Percentiles rank a stretch among this genome's conserved stretches.
phyloP scores from a whole-genome alignment of 495 filamentous ascomycete species.

The Penicillium antarcticum region DNA sequence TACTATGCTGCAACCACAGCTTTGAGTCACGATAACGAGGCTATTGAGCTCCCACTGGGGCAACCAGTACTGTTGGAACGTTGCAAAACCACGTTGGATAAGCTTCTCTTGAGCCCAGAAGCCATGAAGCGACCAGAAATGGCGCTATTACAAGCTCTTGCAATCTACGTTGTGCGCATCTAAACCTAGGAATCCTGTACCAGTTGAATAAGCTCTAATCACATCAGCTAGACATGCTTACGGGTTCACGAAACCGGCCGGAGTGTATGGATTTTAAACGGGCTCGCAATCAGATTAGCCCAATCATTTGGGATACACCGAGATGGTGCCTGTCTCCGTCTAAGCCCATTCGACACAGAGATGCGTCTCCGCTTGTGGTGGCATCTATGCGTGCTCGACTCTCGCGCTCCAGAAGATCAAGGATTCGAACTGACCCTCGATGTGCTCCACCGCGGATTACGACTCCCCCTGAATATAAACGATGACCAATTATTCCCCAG shows the following conservation, averaged over 20 bases:
- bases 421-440: slow-evolving; percentile 40
- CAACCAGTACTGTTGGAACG: slow-evolving; percentile 24
- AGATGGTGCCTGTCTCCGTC: slow-evolving; percentile 22
- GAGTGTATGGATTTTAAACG: slow-evolving; percentile 32
- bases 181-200: background rate
- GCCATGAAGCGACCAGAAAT: slow-evolving; percentile 30
- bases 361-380: slow-evolving; percentile 33
- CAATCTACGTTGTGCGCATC: slow-evolving; percentile 18
- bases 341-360: slow-evolving; percentile 31
- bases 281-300: slow-evolving; percentile 28
- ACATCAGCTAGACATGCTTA: slow-evolving; percentile 17
- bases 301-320: slow-evolving; percentile 34
- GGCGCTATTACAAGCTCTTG: slow-evolving; percentile 28
- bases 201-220: background rate
- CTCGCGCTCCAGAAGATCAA: slow-evolving; percentile 22
- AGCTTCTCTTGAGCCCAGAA: slow-evolving; percentile 34
- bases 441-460: slow-evolving; percentile 62
- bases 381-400: slow-evolving; percentile 25
- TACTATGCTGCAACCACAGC: slow-evolving; percentile 31
- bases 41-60: slow-evolving; percentile 20
- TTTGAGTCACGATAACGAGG: slow-evolving; percentile 19
- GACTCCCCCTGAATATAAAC: slow-evolving; percentile 68
- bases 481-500: slow-evolving; percentile 64
- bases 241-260: slow-evolving; percentile 21
- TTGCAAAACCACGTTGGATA: slow-evolving; percentile 31